These are phyloP conservation scores for Malassezia psittaci DNA, from an alignment of 1,284 basidiomycete species.

Conservation along the genomic window DNA sequence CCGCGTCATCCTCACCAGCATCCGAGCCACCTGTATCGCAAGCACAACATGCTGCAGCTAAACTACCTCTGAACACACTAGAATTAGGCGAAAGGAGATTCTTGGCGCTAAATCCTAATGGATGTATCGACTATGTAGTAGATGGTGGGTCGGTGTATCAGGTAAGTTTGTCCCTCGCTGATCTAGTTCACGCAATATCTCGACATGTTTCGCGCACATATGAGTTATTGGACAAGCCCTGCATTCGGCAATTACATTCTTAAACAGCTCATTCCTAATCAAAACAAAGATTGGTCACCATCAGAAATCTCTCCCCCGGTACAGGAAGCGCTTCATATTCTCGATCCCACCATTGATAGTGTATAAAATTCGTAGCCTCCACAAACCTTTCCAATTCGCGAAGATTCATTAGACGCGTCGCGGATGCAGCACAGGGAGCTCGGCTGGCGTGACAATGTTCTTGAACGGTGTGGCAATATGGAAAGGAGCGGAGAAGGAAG, in stretches of 20 bases:
- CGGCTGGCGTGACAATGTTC: no score
- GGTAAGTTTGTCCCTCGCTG: slow-evolving; percentile 7
- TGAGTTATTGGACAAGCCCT: slow-evolving; percentile 37
- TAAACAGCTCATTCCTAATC: slow-evolving; percentile 28
- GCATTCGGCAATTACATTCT: slow-evolving; percentile 39
- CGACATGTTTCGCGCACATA: slow-evolving; percentile 37
- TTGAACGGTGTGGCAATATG: no score
- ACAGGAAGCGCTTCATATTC: background rate
- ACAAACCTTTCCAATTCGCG: no score
- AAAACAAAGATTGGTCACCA: background rate
- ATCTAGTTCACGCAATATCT: slow-evolving; percentile 18
- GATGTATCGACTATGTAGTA: slow-evolving; percentile 35
- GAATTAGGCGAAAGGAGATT: slow-evolving; percentile 24
- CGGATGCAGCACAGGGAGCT: background rate
- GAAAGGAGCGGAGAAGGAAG: no score
- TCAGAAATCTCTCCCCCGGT: background rate
- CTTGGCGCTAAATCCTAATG: slow-evolving; percentile 40
- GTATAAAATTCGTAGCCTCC: background rate
- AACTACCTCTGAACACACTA: slow-evolving; percentile 14
- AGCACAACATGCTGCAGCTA: background rate
- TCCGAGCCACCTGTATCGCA: no score
- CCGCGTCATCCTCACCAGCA: no score
- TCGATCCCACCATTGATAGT: slow-evolving; percentile 15
- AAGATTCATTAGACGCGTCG: background rate
- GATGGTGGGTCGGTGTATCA: slow-evolving; percentile 2